A percentile compares a stretch with the other conserved stretches of the same genome.
These are phyloP conservation scores for Scopulariopsis brevicaulis DNA, from an alignment of 2,329 filamentous ascomycete genomes.

Conservation along the genomic window DNA sequence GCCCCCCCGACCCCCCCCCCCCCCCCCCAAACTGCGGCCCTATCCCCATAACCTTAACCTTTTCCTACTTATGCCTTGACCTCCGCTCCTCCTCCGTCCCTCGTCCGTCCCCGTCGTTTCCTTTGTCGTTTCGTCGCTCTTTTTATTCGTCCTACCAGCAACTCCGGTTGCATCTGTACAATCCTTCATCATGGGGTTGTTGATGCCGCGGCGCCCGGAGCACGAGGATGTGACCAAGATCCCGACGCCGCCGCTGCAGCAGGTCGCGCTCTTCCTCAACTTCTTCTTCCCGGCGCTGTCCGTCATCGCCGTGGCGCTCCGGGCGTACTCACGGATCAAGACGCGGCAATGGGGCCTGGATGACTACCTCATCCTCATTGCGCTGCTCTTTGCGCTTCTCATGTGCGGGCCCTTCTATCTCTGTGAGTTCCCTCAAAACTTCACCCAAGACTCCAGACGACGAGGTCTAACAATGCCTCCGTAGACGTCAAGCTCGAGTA, in stretches of 20 bases:
- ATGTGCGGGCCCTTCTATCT: not conserved
- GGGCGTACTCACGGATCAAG: slow-evolving; percentile 1
- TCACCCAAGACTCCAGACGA: not conserved
- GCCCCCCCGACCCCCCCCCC: not conserved
- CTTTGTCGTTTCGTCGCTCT: not conserved
- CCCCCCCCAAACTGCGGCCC: not conserved
- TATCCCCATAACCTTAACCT: slow-evolving; percentile 14
- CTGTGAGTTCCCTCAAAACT: not conserved
- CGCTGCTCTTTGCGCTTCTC: not conserved
- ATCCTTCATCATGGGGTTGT: slow-evolving; percentile 11
- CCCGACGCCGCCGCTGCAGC: slow-evolving; percentile 2
- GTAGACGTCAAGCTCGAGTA: slow-evolving; percentile 1
- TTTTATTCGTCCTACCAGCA: not conserved
- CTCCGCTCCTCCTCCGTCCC: no score
- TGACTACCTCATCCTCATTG: slow-evolving; percentile 1
- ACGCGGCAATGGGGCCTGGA: slow-evolving; percentile 5
- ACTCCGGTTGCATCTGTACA: not conserved
- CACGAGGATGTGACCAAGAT: slow-evolving; percentile 30
- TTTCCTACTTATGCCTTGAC: slow-evolving; percentile 13
- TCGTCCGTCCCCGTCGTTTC: not conserved
- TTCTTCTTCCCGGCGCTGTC: slow-evolving; percentile 3
- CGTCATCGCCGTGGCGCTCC: not conserved
- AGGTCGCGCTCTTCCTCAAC: slow-evolving; percentile 2
- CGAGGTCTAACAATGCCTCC: not conserved
- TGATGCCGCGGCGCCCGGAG: slow-evolving; percentile 22